Evolutionary conservation across 2,329 filamentous ascomycete species (phyloP), one percentile per base, ranked within the genome.

Genomic region (Leptographium flavum): DNA sequence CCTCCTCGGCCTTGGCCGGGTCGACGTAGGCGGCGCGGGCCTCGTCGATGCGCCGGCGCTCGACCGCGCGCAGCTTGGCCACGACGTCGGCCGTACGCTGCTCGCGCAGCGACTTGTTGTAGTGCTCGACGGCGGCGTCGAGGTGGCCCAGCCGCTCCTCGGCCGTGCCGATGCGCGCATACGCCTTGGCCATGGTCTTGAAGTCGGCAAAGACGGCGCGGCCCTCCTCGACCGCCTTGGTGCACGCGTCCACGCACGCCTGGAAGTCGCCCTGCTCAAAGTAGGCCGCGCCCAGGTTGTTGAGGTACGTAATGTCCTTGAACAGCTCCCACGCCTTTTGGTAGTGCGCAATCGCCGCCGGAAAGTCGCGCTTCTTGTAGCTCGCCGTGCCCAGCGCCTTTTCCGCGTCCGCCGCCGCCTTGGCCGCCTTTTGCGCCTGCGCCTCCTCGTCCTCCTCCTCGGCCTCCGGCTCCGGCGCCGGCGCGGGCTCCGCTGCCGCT

Each of bases 341-440:
- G 71, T 98, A 98, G 69, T 98, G 87, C 59, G 81, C 78, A 57
- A 98, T 95, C 42, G 92, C 92, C 58, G 83, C 79, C 57, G 96
- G 92, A 54, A 98, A 95, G 60, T 95, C 81, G 55, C 87, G 82
- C 76, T 96, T 96, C 81, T 98, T 98, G 74, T 98, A 98, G 63
- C 82, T 81, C 55, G 92, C 87, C 14, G 90, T 98, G 47, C 92
- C 92, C 47, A 93, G 71, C 27, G 81, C 84, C 77, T 98, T 98
- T 67, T 95, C 84, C 61, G 87, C 85, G 56, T 98, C 92, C 38
- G 88, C 92, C 51, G 83, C 86, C 57, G 82, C 85, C 71, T 96
- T 94, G 35, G 87, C 86, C 70, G 92, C 85, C 67, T 84, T 84
- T 66, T 88, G 87, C 49, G 83, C 84, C 46, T 79, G 61, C 1